Evolutionary conservation across 2,329 filamentous ascomycete species (phyloP).

Genomic region (Exophiala sideris): DNA sequence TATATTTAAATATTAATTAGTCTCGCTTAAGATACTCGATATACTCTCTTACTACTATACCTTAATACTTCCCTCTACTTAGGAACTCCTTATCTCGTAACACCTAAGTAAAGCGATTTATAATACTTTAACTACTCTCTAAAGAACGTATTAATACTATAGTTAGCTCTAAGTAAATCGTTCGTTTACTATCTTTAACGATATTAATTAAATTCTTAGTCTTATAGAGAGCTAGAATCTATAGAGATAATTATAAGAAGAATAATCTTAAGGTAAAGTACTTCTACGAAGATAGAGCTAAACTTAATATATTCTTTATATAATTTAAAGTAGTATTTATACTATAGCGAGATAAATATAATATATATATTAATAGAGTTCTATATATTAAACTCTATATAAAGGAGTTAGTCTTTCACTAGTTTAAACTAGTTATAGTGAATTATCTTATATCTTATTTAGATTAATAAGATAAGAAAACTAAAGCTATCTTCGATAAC

Average conservation of each 20-base stretch:
- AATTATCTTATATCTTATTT: background rate
- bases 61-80: background rate
- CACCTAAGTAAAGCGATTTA: background rate
- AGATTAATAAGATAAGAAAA: background rate
- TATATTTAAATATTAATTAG: too few species aligned
- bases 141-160: background rate
- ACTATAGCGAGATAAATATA: background rate
- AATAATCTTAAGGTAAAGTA: background rate
- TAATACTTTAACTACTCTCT: conserved; percentile 2
- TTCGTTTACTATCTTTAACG: background rate
- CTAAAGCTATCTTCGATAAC: background rate
- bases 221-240: background rate
- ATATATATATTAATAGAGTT: background rate
- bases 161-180: background rate
- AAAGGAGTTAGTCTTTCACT: background rate
- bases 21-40: background rate
- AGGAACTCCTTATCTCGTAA: background rate
- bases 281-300: background rate
- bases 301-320: background rate
- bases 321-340: background rate
- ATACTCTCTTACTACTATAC: background rate
- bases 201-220: background rate
- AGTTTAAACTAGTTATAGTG: background rate
- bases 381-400: background rate
- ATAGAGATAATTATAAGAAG: background rate